Conservation (phyloP, 306 rosid species). For the Malus sieversii region DNA sequence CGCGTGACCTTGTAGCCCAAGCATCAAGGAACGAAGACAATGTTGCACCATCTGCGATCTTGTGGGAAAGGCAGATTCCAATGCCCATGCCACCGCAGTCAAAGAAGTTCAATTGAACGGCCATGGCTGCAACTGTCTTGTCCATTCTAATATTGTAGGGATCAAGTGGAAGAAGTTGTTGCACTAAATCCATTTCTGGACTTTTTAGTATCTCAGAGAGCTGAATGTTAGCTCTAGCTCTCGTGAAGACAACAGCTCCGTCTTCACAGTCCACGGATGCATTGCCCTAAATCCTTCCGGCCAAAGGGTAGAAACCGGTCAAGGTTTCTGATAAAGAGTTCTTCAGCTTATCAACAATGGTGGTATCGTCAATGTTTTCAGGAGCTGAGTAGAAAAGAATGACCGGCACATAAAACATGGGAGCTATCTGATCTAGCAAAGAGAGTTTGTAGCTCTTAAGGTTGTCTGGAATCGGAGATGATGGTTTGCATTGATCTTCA, state of each 20-base stretch:
- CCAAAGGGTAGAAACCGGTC: slow-evolving; percentile 8
- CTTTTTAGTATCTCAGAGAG: neutral
- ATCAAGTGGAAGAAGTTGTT: slow-evolving; percentile 15
- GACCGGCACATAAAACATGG: slow-evolving; percentile 5
- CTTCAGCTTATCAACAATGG: neutral
- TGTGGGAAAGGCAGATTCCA: slow-evolving; percentile 12
- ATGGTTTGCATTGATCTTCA: slow-evolving; percentile 4
- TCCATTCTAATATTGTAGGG: neutral
- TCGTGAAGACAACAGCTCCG: neutral
- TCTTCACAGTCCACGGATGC: neutral
- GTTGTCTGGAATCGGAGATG: neutral
- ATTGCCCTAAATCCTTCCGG: slow-evolving; percentile 9
- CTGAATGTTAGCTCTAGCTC: slow-evolving; percentile 1
- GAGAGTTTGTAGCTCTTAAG: slow-evolving; percentile 4
- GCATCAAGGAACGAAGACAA: slow-evolving; percentile 3
- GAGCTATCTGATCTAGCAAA: slow-evolving; percentile 10
- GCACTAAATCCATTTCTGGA: neutral
- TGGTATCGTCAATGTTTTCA: neutral
- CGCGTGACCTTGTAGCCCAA: neutral
- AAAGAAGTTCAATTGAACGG: neutral
- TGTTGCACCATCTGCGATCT: slow-evolving; percentile 7
- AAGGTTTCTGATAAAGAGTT: slow-evolving; percentile 4
- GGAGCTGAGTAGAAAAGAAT: slow-evolving; percentile 10
- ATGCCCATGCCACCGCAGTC: slow-evolving; percentile 7
- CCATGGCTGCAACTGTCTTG: neutral